These are phyloP conservation scores for Ceratonia siliqua DNA, from an alignment of 306 rosid species.

Conservation along the genomic window DNA sequence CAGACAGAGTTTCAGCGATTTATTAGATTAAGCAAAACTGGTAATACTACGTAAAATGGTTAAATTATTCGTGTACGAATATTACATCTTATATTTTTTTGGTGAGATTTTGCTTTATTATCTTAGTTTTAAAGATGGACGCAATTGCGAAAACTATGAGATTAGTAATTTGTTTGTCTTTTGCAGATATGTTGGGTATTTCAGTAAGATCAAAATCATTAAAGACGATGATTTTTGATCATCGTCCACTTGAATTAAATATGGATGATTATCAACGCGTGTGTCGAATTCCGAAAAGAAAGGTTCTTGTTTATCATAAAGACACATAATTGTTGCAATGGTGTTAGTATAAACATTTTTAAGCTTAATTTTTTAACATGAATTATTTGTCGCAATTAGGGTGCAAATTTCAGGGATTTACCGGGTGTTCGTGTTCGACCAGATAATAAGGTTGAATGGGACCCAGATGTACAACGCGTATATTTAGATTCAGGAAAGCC, in stretches of 20 bases:
- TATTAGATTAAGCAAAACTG: constrained; percentile 54
- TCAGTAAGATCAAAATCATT: not conserved
- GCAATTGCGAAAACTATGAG: not conserved
- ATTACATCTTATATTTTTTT: not conserved
- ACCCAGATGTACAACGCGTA: constrained; percentile 55
- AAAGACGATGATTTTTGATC: constrained; percentile 49
- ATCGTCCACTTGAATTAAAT: constrained; percentile 59
- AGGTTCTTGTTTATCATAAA: constrained; percentile 45
- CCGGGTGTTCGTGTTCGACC: constrained; percentile 68
- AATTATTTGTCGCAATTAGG: constrained; percentile 38
- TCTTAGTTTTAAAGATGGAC: not conserved
- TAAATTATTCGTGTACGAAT: not conserved
- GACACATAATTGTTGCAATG: not conserved
- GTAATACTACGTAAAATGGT: constrained; percentile 34
- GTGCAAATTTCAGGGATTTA: constrained; percentile 81
- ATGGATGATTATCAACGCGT: constrained; percentile 69
- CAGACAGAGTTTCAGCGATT: constrained; percentile 60
- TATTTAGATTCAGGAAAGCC: constrained; percentile 76
- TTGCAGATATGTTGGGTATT: constrained; percentile 47
- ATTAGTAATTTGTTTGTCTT: not conserved
- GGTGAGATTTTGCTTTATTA: not conserved
- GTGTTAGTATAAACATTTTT: too few relatives aligned
- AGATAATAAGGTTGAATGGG: constrained; percentile 68
- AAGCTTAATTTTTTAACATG: not conserved
- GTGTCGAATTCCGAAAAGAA: constrained; percentile 59